Evolutionary conservation across 805 yeast species (phyloP).

Genomic region (Saccharomycopsis guyanensis): DNA sequence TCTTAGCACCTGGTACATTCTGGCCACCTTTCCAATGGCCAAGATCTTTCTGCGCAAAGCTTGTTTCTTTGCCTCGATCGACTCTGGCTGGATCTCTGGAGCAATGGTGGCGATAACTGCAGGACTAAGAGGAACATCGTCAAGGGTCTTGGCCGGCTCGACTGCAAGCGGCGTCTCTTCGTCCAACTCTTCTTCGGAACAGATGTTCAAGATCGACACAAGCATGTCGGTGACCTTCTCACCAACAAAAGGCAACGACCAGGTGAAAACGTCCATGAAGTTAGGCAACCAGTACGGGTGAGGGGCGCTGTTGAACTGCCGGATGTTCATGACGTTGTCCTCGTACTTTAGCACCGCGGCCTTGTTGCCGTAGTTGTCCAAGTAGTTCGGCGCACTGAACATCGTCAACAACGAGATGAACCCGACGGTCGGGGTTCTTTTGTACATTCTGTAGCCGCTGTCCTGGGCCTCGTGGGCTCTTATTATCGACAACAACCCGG

Average conservation of each 20-base stretch:
- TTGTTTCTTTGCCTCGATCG: conserved; percentile 32
- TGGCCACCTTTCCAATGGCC: conserved; percentile 92
- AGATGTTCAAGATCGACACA: conserved; percentile 80
- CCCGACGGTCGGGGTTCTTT: conserved; percentile 72
- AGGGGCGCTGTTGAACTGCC: conserved; percentile 87
- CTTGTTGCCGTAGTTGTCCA: conserved; percentile 87
- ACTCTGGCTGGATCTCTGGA: conserved; percentile 20
- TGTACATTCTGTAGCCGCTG: conserved; percentile 93
- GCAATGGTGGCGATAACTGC: conserved; percentile 5
- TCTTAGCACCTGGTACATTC: conserved; percentile 84
- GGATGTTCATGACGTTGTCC: conserved; percentile 85
- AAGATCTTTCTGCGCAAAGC: conserved; percentile 79
- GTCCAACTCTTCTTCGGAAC: conserved; percentile 90
- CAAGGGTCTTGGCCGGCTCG: conserved; percentile 30
- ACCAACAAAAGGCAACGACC: conserved; percentile 97
- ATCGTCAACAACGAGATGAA: conserved; percentile 87
- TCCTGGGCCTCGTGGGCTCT: conserved; percentile 98
- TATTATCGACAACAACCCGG: conserved; percentile 73
- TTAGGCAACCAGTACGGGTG: conserved; percentile 97
- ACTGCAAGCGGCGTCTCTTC: conserved; percentile 55
- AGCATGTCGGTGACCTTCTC: conserved; percentile 93
- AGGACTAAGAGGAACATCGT: conserved; percentile 22
- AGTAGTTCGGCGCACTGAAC: conserved; percentile 92
- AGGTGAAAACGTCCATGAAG: conserved; percentile 93
- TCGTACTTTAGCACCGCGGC: conserved; percentile 93